Conservation (phyloP, 2,329 filamentous ascomycete genomes). For the Colletotrichum tofieldiae region DNA sequence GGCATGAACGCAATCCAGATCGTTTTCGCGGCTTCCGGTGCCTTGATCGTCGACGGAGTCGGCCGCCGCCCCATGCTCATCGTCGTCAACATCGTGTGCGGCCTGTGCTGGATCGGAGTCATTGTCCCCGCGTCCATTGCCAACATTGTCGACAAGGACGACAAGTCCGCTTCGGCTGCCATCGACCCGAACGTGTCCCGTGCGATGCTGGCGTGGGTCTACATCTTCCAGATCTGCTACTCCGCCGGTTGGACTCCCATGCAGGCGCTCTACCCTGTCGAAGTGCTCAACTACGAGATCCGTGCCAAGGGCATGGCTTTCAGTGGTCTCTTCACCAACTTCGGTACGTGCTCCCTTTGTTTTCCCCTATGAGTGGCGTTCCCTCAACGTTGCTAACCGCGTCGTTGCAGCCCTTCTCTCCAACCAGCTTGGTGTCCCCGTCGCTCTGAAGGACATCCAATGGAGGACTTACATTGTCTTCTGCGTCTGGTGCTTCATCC, state of each 20-base stretch:
- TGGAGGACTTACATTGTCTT: constrained; percentile 71
- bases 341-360: constrained; percentile 7
- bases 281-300: constrained; percentile 68
- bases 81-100: constrained; percentile 61
- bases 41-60: constrained; percentile 63
- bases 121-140: constrained; percentile 60
- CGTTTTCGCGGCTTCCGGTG: constrained; percentile 63
- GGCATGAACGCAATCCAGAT: constrained; percentile 65
- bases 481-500: constrained; percentile 59
- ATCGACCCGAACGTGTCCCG: constrained; percentile 54
- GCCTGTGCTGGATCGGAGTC: constrained; percentile 65
- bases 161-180: constrained; percentile 36
- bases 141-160: constrained; percentile 49
- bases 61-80: constrained; percentile 68
- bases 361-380: too few relatives aligned
- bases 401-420: constrained; percentile 63
- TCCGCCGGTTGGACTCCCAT: constrained; percentile 58
- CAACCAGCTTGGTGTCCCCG: constrained; percentile 63
- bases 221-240: constrained; percentile 67
- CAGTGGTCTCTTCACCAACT: constrained; percentile 44
- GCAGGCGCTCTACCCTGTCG: constrained; percentile 65
- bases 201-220: constrained; percentile 66
- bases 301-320: constrained; percentile 71
- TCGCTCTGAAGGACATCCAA: constrained; percentile 64
- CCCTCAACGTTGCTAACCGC: constrained; percentile 48